Base-by-base conservation (phyloP, 1,284 basidiomycete genomes). In the Stygiomarasmius scandens region DNA sequence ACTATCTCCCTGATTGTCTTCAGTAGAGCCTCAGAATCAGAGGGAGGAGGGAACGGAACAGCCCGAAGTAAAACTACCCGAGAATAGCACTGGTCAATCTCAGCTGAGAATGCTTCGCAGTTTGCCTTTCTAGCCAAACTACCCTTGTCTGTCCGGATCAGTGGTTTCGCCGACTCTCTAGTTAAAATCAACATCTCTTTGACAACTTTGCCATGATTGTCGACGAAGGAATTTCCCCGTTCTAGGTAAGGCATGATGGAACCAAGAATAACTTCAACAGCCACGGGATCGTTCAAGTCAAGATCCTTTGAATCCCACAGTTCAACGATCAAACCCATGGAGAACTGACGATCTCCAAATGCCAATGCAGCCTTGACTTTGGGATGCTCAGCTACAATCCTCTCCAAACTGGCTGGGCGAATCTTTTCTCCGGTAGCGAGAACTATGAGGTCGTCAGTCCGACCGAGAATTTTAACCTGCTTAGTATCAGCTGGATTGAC, bases 401-500 rank as follows among this genome's bases (percentile, higher is more conserved):
- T 59, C 59, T 76, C 74, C 45, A 74, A 54, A 44, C 48, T 61
- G 2, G 69, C 66, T n/a, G 74, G 69, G 1, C 66, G 64, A 24
- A 74, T 65, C 61, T 75, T 76, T 58, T 76, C 74, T 2, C 75
- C 75, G 1, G 67, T 75, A 3, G 69, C 67, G 19, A 76, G 69
- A 29, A 76, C 72, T 14, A 76, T 61, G 23, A 75, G 66, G 52
- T 76, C 73, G 50, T 76, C 74, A 1, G 67, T 64, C 10, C 74
- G 69, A 14, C 73, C 73, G 24, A 71, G 54, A 32, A 73, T 69
- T 22, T 56, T 63, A 52, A 65, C 64, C 36, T 71, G 69, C 20
- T 63, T 66, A 14, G 58, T 55, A 48, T 69, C 62, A 2, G 49
- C 36, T 0, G 74, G 72, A 51, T 77, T 67, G 11, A 60, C 58